Percentiles rank a stretch among this genome's conserved stretches.
Conservation (phyloP, 2,329 filamentous ascomycete species). For the Elsinoe arachidis region DNA sequence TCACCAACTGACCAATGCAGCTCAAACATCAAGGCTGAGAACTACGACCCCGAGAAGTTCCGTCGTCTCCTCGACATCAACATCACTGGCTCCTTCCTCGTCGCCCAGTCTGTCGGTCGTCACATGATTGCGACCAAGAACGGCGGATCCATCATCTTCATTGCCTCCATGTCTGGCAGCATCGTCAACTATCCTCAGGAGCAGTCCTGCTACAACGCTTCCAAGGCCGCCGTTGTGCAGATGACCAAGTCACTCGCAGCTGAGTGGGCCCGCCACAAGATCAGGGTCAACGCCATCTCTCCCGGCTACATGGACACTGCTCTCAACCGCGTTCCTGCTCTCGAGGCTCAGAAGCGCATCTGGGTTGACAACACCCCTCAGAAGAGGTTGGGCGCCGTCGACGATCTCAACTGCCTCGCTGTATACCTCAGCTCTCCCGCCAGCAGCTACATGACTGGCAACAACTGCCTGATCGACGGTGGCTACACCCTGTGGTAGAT, state of each 20-base stretch:
- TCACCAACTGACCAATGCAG: constrained; percentile 23
- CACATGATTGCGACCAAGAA: constrained; percentile 63
- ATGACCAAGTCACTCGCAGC: constrained; percentile 72
- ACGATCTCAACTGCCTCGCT: constrained; percentile 69
- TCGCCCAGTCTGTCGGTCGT: constrained; percentile 50
- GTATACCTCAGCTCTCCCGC: constrained; percentile 68
- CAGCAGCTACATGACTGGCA: constrained; percentile 67
- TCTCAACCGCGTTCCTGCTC: constrained; percentile 66
- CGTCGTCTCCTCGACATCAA: constrained; percentile 74
- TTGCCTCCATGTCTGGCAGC: constrained; percentile 54
- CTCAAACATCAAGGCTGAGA: constrained; percentile 75
- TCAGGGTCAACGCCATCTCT: constrained; percentile 76
- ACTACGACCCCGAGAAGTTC: constrained; percentile 68
- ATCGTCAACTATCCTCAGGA: constrained; percentile 54
- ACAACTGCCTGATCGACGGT: constrained; percentile 63
- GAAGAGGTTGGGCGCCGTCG: constrained; percentile 60
- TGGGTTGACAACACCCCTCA: constrained; percentile 68
- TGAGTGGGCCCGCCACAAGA: constrained; percentile 74
- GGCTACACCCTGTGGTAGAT: constrained; percentile 52
- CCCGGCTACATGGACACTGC: constrained; percentile 84
- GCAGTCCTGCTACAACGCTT: constrained; percentile 75
- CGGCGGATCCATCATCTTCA: constrained; percentile 64
- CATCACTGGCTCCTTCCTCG: constrained; percentile 68
- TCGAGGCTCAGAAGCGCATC: constrained; percentile 74
- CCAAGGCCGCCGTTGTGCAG: constrained; percentile 71